Evolutionary conservation across 2,329 filamentous ascomycete species (phyloP), one percentile per base, ranked within the genome.

Genomic region (Dendryphion nanum): DNA sequence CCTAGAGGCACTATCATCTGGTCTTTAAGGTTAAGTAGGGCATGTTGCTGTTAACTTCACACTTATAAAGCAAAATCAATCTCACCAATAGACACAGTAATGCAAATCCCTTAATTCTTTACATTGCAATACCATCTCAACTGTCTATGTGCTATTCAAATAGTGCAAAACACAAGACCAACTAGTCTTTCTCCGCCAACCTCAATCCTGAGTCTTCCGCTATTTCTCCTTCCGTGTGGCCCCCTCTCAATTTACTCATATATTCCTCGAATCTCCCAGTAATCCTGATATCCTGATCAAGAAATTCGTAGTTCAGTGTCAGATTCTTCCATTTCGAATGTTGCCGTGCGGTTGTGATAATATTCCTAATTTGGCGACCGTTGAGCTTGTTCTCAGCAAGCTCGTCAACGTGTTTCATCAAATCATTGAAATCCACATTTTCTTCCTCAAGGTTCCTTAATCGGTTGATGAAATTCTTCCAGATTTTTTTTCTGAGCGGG

Each of bases 281-380:
- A 13, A 31, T 19, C 18, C 23, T 18, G n/a, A 37, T 23, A 17
- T 18, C 26, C 7, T 21, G 7, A 14, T 37, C 21, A 12, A 37
- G 8, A 14, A 31, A 17, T 15, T 21, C 35, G 5, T 28, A 41
- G 6, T 15, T 28, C 31, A 55, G 18, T 6, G 4, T 34, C 15
- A 35, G 17, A 19, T 40, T 35, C 28, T 36, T 33, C 18, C 33
- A 44, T 13, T 32, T 7, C 2, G 52, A 48, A 19, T 52, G 30
- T 29, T 55, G 40, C 41, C 64, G 54, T 12, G 63, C 65, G 10
- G 60, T 67, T 47, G 66, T 68, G n/a, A 69, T 46, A 15, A 55
- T 42, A 37, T 69, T 69, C 48, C 67, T 64, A 47, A 69, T 69
- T 48, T 69, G 61, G 3, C 65, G 46, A 2, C 66, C 66, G 38